phyloP scores from a whole-genome alignment of 2,329 filamentous ascomycete species.

The Hymenoscyphus occultus region DNA sequence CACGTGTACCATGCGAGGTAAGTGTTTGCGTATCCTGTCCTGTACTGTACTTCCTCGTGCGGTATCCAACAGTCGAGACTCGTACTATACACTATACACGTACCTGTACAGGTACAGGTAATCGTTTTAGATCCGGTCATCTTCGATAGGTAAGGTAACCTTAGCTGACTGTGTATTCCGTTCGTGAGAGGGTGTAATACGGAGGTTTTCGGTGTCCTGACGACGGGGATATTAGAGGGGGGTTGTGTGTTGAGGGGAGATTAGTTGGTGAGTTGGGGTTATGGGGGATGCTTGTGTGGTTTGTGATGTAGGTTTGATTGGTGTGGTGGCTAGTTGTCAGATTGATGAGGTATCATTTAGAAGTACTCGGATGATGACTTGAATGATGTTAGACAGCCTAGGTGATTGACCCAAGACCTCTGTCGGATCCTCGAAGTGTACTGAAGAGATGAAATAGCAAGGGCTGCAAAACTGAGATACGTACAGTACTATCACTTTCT shows the following conservation, averaged over 20 bases:
- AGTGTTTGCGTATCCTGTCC: not conserved
- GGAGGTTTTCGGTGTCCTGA: not conserved
- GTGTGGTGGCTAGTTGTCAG: too few species aligned
- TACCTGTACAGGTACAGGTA: not conserved
- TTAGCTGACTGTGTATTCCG: not conserved
- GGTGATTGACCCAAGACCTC: too few species aligned
- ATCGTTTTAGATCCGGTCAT: not conserved
- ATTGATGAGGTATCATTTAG: too few species aligned
- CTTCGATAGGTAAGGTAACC: not conserved
- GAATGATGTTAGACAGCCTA: too few species aligned
- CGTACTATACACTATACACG: too few species aligned
- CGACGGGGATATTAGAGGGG: not conserved
- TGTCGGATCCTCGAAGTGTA: too few species aligned
- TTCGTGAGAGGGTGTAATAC: not conserved
- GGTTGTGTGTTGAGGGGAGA: not conserved
- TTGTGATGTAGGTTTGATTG: too few species aligned
- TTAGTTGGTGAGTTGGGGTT: not conserved
- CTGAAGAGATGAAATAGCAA: too few species aligned
- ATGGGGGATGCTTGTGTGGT: too few species aligned
- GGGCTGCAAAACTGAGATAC: too few species aligned
- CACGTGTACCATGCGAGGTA: not conserved
- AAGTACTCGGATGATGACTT: too few species aligned
- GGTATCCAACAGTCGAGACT: not conserved
- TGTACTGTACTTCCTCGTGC: not conserved
- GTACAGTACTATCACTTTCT: too few species aligned